Conservation (phyloP, 2,329 filamentous ascomycete genomes). For the Escovopsis sp. region DNA sequence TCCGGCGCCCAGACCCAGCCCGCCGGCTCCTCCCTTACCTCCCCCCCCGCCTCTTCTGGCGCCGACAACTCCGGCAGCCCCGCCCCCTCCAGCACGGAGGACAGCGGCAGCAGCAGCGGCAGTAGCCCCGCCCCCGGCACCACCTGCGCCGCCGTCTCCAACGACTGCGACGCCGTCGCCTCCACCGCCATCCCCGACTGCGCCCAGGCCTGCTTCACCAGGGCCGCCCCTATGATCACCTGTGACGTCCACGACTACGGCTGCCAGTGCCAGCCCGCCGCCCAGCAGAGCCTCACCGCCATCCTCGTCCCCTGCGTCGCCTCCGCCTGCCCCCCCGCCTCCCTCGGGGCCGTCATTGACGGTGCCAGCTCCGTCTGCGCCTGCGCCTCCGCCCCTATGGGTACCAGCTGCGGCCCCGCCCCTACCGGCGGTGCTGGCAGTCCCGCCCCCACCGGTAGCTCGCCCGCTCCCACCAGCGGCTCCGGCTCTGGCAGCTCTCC, state of each 20-base stretch:
- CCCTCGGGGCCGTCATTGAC: constrained; percentile 12
- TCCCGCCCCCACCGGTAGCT: background rate
- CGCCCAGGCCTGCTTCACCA: constrained; percentile 13
- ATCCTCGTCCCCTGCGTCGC: constrained; percentile 15
- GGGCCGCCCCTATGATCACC: constrained; percentile 11
- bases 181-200: constrained; percentile 12
- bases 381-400: constrained; percentile 6
- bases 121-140: background rate
- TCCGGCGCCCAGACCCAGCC: background rate
- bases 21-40: background rate
- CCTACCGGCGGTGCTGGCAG: constrained; percentile 1
- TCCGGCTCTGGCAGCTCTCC: background rate
- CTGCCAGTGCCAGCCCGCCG: constrained; percentile 14
- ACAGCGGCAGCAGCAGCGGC: background rate
- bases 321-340: constrained; percentile 11
- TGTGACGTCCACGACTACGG: constrained; percentile 13
- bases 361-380: constrained; percentile 13
- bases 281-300: constrained; percentile 10
- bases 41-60: background rate
- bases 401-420: constrained; percentile 2
- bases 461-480: background rate
- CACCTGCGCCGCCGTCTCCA: constrained; percentile 5
- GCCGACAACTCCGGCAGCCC: background rate
- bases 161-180: constrained; percentile 13
- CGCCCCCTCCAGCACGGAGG: background rate